Evolutionary conservation across 2,329 filamentous ascomycete genomes (phyloP).

Genomic region (Colletotrichum eremochloae): DNA sequence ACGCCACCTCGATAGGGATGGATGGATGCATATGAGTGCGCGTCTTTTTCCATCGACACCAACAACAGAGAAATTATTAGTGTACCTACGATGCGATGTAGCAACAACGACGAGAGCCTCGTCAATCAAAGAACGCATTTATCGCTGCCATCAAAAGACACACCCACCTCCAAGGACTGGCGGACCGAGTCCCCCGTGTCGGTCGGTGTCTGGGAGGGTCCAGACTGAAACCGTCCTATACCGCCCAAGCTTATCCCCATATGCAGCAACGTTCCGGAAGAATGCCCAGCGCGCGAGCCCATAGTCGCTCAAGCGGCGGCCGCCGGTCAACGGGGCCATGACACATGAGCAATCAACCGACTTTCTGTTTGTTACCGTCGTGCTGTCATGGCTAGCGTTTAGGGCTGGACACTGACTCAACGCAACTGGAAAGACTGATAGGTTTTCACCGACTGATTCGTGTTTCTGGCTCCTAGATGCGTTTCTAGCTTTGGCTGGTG

Average conservation of each 20-base stretch:
- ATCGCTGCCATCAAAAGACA: constrained; percentile 1
- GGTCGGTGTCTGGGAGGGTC: constrained; percentile 25
- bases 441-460: constrained; percentile 32
- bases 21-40: constrained; percentile 29
- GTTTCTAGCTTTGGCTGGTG: constrained; percentile 33
- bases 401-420: constrained; percentile 32
- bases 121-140: background rate
- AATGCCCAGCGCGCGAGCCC: constrained; percentile 25
- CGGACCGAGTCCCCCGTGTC: constrained; percentile 14
- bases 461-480: constrained; percentile 11
- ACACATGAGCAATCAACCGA: constrained; percentile 34
- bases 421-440: constrained; percentile 25
- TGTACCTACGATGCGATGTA: background rate
- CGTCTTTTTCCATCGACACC: constrained; percentile 22
- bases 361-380: constrained; percentile 18
- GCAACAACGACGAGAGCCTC: background rate
- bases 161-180: background rate
- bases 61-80: background rate
- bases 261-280: constrained; percentile 29
- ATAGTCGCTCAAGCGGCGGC: constrained; percentile 31
- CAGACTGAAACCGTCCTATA: constrained; percentile 35
- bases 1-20: constrained; percentile 20
- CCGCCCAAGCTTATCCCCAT: constrained; percentile 32
- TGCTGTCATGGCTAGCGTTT: constrained; percentile 21
- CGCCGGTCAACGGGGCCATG: constrained; percentile 36